Evolutionary conservation across 1,284 basidiomycete genomes (phyloP), one percentile per base, ranked within the genome.

Genomic region (Schizopora paradoxa): DNA sequence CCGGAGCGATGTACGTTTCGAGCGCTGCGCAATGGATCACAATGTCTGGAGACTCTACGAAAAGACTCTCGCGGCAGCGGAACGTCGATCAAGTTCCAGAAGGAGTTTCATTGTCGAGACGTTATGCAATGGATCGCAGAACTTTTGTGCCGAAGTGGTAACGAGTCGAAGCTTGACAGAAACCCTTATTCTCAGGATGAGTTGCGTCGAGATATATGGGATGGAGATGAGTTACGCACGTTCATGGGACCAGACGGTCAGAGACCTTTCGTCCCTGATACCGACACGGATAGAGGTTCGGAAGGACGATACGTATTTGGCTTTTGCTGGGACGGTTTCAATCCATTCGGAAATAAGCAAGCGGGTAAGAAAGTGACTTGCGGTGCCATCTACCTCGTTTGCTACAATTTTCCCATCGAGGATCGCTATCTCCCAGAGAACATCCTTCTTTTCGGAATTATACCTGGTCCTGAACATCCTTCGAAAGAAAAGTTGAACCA

Each of bases 391-490:
- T 52, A 51, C 22, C 45, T 60, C 51, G 53, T 52, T 22, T 59
- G 57, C 47, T 48, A 59, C 16, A 61, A 58, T 42, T 51, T 63
- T 10, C 59, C 58, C 7, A 41, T 44, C 14, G 49, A 55, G 35
- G 40, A 57, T 14, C 56, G 54, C 23, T 59, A 59, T 43, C 37
- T 45, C 25, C 43, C 51, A 2, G 60, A 63, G 42, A 61, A 59
- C 45, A 47, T 64, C 33, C 59, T 54, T 26, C 52, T 61, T 0
- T 56, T 40, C 1, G 57, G 49, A 6, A 48, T 61, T 28, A 56
- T 60, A 22, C 56, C 57, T 1, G 46, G 33, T 5, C 58, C 58
- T 11, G 33, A 50, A 29, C 49, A 54, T 47, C 56, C 59, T 33
- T 29, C 49, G 5, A 39, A 54, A 0, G 27, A 45, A 5, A 47